Conservation (phyloP, 2,329 filamentous ascomycete species). For the Fusarium transvaalense region DNA sequence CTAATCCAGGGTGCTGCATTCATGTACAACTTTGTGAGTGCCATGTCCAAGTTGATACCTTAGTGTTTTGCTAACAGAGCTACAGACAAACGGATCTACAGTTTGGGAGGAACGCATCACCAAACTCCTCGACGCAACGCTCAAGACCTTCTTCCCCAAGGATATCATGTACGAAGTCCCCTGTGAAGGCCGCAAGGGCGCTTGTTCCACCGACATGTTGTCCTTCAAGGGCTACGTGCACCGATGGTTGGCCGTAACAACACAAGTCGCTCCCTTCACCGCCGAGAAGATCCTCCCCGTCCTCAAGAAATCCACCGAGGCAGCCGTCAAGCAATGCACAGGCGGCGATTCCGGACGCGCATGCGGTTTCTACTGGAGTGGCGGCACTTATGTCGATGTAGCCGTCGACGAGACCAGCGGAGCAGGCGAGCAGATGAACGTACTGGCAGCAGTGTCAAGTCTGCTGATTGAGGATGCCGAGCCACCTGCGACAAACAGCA, state of each 20-base stretch:
- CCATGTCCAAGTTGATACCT: rapidly evolving
- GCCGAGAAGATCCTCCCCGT: slow-evolving; percentile 67
- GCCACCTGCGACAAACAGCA: slow-evolving; percentile 59
- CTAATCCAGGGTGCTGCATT: slow-evolving; percentile 73
- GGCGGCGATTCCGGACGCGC: slow-evolving; percentile 68
- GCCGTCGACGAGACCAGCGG: slow-evolving; percentile 66
- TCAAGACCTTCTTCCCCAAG: slow-evolving; percentile 67
- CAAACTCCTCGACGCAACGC: slow-evolving; percentile 64
- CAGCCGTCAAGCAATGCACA: slow-evolving; percentile 72
- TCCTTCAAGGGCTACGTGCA: slow-evolving; percentile 79
- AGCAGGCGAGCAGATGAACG: slow-evolving; percentile 71
- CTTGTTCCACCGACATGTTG: slow-evolving; percentile 78
- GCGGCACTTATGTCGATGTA: slow-evolving; percentile 58
- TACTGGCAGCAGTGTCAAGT: slow-evolving; percentile 66
- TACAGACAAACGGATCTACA: slow-evolving; percentile 63
- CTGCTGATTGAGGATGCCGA: slow-evolving; percentile 59
- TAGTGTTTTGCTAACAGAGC: slow-evolving; percentile 34
- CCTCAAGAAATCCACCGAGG: slow-evolving; percentile 68
- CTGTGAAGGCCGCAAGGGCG: slow-evolving; percentile 68
- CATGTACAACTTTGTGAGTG: slow-evolving; percentile 73
- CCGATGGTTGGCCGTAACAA: slow-evolving; percentile 72
- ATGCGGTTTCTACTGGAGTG: slow-evolving; percentile 75
- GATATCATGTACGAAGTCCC: slow-evolving; percentile 74
- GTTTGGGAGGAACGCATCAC: slow-evolving; percentile 69
- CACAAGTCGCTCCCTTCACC: slow-evolving; percentile 73